Percentiles rank a stretch among this genome's conserved stretches.
Conservation (phyloP, 2,329 filamentous ascomycete species). For the Aspergillus novoparasiticus region DNA sequence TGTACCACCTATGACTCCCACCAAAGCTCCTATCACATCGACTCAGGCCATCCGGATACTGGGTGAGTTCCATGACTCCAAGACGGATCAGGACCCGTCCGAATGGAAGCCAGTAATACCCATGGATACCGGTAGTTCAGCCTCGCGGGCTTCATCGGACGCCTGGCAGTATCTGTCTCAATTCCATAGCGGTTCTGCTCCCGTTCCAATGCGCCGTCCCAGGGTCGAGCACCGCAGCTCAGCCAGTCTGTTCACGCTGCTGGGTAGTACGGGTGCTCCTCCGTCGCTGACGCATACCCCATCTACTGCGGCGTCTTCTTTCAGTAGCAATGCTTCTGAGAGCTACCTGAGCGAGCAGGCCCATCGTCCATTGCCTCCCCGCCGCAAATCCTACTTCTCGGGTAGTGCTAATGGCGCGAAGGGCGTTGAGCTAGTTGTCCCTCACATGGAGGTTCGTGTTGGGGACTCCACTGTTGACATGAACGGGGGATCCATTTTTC, state of each 20-base stretch:
- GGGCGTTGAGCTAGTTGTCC: slow-evolving; percentile 45
- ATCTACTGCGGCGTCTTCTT: slow-evolving; percentile 42
- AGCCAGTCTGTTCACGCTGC: slow-evolving; percentile 36
- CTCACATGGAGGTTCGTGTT: slow-evolving; percentile 32
- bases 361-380: slow-evolving; percentile 42
- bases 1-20: slow-evolving; percentile 40
- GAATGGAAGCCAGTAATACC: slow-evolving; percentile 53
- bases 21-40: slow-evolving; percentile 26
- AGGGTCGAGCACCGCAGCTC: slow-evolving; percentile 30
- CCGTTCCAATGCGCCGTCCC: slow-evolving; percentile 22
- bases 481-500: slow-evolving; percentile 32
- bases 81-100: slow-evolving; percentile 51
- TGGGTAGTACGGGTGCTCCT: slow-evolving; percentile 23
- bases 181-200: slow-evolving; percentile 40
- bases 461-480: slow-evolving; percentile 22
- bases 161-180: slow-evolving; percentile 49
- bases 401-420: slow-evolving; percentile 32
- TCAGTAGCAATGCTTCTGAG: slow-evolving; percentile 40
- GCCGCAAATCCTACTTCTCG: slow-evolving; percentile 43
- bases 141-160: slow-evolving; percentile 37
- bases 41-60: slow-evolving; percentile 42
- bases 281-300: slow-evolving; percentile 42
- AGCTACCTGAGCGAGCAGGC: slow-evolving; percentile 28
- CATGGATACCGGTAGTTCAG: slow-evolving; percentile 18
- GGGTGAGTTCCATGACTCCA: slow-evolving; percentile 38